phyloP scores from a whole-genome alignment of 768 basidiomycete genomes.

The Asterophora parasitica region DNA sequence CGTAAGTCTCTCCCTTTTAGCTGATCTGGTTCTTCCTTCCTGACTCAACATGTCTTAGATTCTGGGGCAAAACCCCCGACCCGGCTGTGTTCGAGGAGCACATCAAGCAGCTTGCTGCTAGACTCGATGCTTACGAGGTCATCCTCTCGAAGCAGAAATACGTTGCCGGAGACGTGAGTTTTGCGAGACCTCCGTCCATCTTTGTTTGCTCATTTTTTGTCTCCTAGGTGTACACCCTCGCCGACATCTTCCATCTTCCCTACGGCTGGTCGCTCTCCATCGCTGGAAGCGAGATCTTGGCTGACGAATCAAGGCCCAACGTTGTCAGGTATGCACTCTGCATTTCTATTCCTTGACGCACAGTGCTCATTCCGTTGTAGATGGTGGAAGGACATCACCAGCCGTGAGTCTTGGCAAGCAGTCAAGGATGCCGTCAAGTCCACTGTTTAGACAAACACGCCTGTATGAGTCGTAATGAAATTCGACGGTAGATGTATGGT shows the following conservation, averaged over 20 bases:
- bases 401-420: too few relatives aligned
- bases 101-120: slow-evolving; percentile 27
- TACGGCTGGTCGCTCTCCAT: slow-evolving; percentile 13
- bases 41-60: slow-evolving; percentile 4
- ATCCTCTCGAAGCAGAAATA: slow-evolving; percentile 51
- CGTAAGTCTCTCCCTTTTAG: slow-evolving; percentile 22
- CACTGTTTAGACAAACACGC: too few relatives aligned
- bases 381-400: slow-evolving; percentile 25
- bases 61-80: slow-evolving; percentile 8
- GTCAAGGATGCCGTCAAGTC: too few relatives aligned
- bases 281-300: slow-evolving; percentile 14
- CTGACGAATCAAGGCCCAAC: slow-evolving; percentile 10
- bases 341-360: too few relatives aligned
- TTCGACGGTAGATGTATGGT: too few relatives aligned
- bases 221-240: too few relatives aligned
- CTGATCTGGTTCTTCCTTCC: too few relatives aligned
- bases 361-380: background rate
- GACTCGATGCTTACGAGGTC: slow-evolving; percentile 46
- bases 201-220: too few relatives aligned
- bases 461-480: too few relatives aligned
- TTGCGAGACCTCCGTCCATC: too few relatives aligned
- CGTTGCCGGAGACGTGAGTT: slow-evolving; percentile 50
- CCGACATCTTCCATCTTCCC: slow-evolving; percentile 20
- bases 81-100: slow-evolving; percentile 19
- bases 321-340: slow-evolving; percentile 10